These are phyloP conservation scores for Pythium rishiriense DNA, from an alignment of 352 stramenopile genomes.

Conservation along the genomic window DNA sequence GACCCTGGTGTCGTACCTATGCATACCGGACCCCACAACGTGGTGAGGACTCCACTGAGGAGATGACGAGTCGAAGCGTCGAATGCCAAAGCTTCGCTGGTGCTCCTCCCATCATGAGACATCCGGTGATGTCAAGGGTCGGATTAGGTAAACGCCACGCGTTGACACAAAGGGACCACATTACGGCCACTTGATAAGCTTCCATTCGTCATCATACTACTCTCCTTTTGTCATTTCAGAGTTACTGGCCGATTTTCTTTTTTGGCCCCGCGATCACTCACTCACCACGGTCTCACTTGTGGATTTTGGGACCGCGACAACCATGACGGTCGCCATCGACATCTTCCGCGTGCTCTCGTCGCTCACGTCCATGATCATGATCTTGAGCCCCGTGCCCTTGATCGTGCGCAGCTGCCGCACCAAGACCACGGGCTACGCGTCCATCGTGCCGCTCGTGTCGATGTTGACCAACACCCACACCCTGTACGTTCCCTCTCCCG, in stretches of 20 bases:
- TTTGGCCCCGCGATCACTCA: background rate
- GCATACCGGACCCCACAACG: background rate
- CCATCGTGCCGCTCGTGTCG: conserved; percentile 26
- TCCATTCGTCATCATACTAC: background rate
- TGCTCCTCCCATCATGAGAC: background rate
- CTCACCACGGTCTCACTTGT: background rate
- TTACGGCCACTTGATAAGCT: no score
- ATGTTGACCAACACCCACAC: conserved; percentile 29
- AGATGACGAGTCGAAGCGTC: no score
- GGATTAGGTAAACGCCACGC: background rate
- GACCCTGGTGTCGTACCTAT: no score
- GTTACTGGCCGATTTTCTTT: background rate
- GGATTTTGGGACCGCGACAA: background rate
- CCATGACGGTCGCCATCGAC: conserved; percentile 40
- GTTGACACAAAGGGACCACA: background rate
- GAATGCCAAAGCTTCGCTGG: background rate
- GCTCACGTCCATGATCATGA: conserved; percentile 36
- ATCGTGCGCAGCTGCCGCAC: conserved; percentile 37
- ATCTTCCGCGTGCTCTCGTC: conserved; percentile 33
- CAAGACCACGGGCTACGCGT: conserved; percentile 37
- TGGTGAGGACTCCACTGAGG: no score
- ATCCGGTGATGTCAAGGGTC: background rate
- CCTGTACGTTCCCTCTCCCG: conserved; percentile 11
- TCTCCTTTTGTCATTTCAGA: background rate
- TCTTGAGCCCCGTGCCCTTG: conserved; percentile 31